A percentile compares a stretch with the other conserved stretches of the same genome.
Evolutionary conservation across 177 flowering plant genomes (phyloP).

Genomic region (Vitis hybrid): DNA sequence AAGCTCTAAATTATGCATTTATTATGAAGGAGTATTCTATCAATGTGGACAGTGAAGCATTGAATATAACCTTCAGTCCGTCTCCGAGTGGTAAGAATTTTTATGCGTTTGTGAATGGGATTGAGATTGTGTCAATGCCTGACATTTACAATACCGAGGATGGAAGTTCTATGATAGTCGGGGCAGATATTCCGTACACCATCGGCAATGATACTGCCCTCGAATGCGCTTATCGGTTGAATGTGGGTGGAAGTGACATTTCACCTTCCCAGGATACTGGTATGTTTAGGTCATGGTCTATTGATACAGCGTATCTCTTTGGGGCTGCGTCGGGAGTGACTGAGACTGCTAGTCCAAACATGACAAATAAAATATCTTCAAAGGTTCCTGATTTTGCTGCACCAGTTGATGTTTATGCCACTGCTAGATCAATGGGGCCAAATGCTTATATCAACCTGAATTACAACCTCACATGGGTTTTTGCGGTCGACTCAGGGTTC

Average conservation of each 20-base stretch:
- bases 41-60: constrained; percentile 39
- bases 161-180: constrained; percentile 39
- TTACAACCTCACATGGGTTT: constrained; percentile 76
- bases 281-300: constrained; percentile 71
- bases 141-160: constrained; percentile 53
- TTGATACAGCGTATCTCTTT: constrained; percentile 63
- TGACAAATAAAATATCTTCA: constrained; percentile 37
- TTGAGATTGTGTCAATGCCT: constrained; percentile 85
- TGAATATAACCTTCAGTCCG: constrained; percentile 74
- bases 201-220: constrained; percentile 66
- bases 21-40: constrained; percentile 76
- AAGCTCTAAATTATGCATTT: constrained; percentile 60
- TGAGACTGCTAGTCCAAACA: constrained; percentile 23
- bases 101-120: constrained; percentile 90
- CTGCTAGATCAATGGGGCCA: constrained; percentile 81
- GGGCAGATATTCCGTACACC: constrained; percentile 17
- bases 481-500: constrained; percentile 67
- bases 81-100: constrained; percentile 42
- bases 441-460: constrained; percentile 30
- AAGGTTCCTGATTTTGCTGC: constrained; percentile 55
- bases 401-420: constrained; percentile 59
- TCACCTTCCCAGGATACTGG: constrained; percentile 75
- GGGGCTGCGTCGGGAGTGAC: constrained; percentile 66
- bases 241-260: constrained; percentile 87
- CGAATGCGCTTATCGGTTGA: constrained; percentile 73